phyloP scores from a whole-genome alignment of 305 asterid genomes.

The Plantago coronopus region DNA sequence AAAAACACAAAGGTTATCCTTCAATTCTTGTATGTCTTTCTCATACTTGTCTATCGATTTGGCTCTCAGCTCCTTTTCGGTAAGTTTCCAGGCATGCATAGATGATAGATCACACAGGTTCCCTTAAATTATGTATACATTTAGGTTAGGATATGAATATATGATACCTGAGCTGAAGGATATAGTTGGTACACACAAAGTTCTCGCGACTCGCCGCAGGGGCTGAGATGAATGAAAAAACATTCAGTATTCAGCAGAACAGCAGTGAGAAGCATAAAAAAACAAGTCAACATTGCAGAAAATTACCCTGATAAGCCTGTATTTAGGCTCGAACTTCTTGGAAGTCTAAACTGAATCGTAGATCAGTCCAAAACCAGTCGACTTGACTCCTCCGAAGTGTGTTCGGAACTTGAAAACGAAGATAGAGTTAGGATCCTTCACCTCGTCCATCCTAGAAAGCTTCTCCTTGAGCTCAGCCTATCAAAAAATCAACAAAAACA shows the following conservation, averaged over 20 bases:
- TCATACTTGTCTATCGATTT: slow-evolving; percentile 69
- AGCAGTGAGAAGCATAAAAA: slow-evolving; percentile 35
- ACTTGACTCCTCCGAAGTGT: slow-evolving; percentile 75
- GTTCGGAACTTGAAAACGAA: slow-evolving; percentile 71
- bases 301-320: slow-evolving; percentile 39
- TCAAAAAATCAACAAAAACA: not conserved
- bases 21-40: slow-evolving; percentile 73
- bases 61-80: slow-evolving; percentile 53
- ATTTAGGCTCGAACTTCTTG: slow-evolving; percentile 44
- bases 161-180: slow-evolving; percentile 75
- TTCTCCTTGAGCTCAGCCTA: slow-evolving; percentile 69
- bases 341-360: slow-evolving; percentile 55
- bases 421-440: slow-evolving; percentile 51
- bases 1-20: too few relatives aligned
- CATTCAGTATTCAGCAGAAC: not conserved
- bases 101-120: slow-evolving; percentile 6
- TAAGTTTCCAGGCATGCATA: slow-evolving; percentile 22
- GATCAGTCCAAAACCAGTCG: slow-evolving; percentile 68
- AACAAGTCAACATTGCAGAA: not conserved
- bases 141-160: too few relatives aligned
- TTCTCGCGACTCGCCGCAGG: slow-evolving; percentile 33
- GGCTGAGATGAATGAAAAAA: slow-evolving; percentile 39
- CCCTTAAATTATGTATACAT: not conserved
- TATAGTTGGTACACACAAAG: slow-evolving; percentile 59
- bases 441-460: slow-evolving; percentile 52